These are phyloP conservation scores for Kwoniella heveanensis DNA, from an alignment of 768 basidiomycete species.

Conservation along the genomic window DNA sequence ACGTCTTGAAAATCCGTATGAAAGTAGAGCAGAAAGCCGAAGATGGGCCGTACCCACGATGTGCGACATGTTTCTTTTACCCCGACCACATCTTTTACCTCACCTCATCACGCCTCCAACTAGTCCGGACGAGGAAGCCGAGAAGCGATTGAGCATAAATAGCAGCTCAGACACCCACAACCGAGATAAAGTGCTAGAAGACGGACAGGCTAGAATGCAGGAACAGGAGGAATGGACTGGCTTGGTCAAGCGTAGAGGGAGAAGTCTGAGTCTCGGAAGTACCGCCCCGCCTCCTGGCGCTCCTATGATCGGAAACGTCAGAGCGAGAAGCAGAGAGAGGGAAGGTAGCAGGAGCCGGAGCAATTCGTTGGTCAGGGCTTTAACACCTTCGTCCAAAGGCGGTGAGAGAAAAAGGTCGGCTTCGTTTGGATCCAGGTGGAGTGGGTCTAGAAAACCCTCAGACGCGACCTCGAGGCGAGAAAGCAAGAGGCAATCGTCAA, in stretches of 20 bases:
- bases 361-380: conserved; percentile 21
- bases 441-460: conserved; percentile 7
- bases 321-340: conserved; percentile 26
- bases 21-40: conserved; percentile 18
- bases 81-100: conserved; percentile 40
- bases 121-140: conserved; percentile 23
- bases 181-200: conserved; percentile 23
- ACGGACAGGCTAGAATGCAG: conserved; percentile 22
- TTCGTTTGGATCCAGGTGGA: conserved; percentile 26
- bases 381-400: conserved; percentile 6
- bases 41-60: conserved; percentile 40
- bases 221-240: conserved; percentile 47
- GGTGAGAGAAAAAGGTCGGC: conserved; percentile 18
- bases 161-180: conserved; percentile 5
- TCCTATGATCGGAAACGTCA: conserved; percentile 35
- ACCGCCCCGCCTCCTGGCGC: conserved; percentile 22
- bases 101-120: conserved; percentile 44
- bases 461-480: neutral
- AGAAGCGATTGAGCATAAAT: conserved; percentile 12
- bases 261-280: conserved; percentile 38
- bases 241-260: conserved; percentile 28
- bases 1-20: conserved; percentile 15
- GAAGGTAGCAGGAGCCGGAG: conserved; percentile 22
- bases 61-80: conserved; percentile 44
- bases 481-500: neutral